These are phyloP conservation scores for Saccharomycopsis olivae DNA, from an alignment of 805 yeast genomes.

Conservation along the genomic window DNA sequence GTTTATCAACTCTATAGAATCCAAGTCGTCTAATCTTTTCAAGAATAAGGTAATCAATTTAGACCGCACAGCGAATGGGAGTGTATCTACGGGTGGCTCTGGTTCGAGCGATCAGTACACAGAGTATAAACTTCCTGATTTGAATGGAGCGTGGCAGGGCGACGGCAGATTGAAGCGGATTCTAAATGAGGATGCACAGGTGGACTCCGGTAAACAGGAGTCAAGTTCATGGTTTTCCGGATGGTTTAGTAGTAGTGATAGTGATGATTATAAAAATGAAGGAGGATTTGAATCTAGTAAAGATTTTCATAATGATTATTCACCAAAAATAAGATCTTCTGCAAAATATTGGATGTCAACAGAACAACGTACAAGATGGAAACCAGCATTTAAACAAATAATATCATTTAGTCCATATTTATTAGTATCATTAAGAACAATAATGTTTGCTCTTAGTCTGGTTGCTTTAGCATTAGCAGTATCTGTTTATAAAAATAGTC, in stretches of 20 bases:
- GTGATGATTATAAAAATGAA: neutral
- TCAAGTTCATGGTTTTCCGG: neutral
- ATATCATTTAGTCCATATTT: slow-evolving; percentile 69
- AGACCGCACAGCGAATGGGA: no score
- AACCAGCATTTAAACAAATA: slow-evolving; percentile 47
- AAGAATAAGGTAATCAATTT: slow-evolving; percentile 5
- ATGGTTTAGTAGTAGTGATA: slow-evolving; percentile 3
- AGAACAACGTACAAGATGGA: slow-evolving; percentile 51
- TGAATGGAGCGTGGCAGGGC: slow-evolving; percentile 61
- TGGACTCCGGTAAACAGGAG: slow-evolving; percentile 1
- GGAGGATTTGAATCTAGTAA: neutral
- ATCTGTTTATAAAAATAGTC: slow-evolving; percentile 33
- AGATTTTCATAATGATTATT: slow-evolving; percentile 22
- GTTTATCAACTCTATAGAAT: slow-evolving; percentile 36
- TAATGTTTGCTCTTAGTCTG: slow-evolving; percentile 46
- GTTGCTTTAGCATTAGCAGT: slow-evolving; percentile 67
- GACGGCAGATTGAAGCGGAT: slow-evolving; percentile 48
- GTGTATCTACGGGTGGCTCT: no score
- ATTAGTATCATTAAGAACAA: slow-evolving; percentile 63
- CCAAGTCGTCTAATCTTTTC: slow-evolving; percentile 27
- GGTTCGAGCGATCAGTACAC: no score
- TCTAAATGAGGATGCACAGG: slow-evolving; percentile 28
- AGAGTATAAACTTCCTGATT: slow-evolving; percentile 25
- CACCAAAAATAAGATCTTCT: slow-evolving; percentile 35
- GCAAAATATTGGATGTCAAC: slow-evolving; percentile 64